Evolutionary conservation across 2,329 filamentous ascomycete species (phyloP).

Genomic region (Helotiales sp.): DNA sequence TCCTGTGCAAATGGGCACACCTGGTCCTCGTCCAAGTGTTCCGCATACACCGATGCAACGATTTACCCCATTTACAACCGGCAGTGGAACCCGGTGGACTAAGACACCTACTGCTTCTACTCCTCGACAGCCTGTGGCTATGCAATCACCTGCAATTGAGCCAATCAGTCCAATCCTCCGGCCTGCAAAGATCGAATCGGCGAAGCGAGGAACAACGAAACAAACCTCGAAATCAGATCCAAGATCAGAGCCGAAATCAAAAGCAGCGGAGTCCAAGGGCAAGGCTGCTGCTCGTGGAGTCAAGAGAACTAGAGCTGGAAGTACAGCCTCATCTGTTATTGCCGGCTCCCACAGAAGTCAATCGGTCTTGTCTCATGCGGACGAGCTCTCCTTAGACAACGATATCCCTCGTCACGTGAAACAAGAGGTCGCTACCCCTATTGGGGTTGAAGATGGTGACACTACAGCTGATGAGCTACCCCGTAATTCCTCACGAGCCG

Average conservation of each 20-base stretch:
- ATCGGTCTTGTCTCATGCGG: constrained; percentile 47
- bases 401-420: constrained; percentile 47
- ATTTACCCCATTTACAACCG: constrained; percentile 24
- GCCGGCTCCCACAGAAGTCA: constrained; percentile 44
- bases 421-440: constrained; percentile 58
- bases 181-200: constrained; percentile 38
- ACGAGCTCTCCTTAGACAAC: constrained; percentile 50
- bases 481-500: constrained; percentile 9
- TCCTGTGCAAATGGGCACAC: constrained; percentile 12
- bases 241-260: background rate
- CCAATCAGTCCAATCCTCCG: constrained; percentile 56
- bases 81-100: constrained; percentile 57
- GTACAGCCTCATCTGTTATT: constrained; percentile 30
- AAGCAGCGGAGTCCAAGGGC: constrained; percentile 11
- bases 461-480: constrained; percentile 52
- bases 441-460: constrained; percentile 55
- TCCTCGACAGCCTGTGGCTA: constrained; percentile 45
- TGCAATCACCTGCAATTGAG: constrained; percentile 55
- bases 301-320: constrained; percentile 28
- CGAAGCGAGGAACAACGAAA: constrained; percentile 27
- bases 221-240: constrained; percentile 4
- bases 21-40: constrained; percentile 18
- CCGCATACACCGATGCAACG: constrained; percentile 31
- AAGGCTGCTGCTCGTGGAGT: constrained; percentile 14
- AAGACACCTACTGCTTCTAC: constrained; percentile 54